phyloP scores from a whole-genome alignment of 805 yeast species.

The Candida stauntonica region DNA sequence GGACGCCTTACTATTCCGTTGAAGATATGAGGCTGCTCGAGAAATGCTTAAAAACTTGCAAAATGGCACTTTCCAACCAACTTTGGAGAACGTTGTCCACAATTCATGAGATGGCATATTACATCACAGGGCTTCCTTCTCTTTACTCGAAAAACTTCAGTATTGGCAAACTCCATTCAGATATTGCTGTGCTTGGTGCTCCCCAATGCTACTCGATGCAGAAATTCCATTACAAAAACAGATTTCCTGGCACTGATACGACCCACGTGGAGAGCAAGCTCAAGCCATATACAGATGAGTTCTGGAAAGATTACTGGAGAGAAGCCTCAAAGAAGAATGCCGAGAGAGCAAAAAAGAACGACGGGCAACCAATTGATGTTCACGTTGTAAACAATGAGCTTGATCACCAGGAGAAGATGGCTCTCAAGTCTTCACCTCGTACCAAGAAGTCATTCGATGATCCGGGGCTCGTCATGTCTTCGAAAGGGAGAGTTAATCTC shows the following conservation, averaged over 20 bases:
- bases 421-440: conserved; percentile 16
- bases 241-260: conserved; percentile 36
- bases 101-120: conserved; percentile 64
- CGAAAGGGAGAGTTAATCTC: conserved; percentile 10
- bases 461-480: conserved; percentile 6
- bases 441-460: conserved; percentile 12
- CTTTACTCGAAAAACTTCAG: conserved; percentile 39
- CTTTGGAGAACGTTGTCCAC: conserved; percentile 56
- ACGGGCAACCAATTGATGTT: conserved; percentile 31
- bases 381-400: conserved; percentile 18
- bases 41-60: conserved; percentile 42
- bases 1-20: conserved; percentile 28
- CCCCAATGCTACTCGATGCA: conserved; percentile 52
- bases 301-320: conserved; percentile 55
- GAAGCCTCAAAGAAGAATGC: conserved; percentile 34
- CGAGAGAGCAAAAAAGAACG: conserved; percentile 36
- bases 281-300: conserved; percentile 33
- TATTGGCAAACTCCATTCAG: conserved; percentile 34
- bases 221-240: conserved; percentile 47
- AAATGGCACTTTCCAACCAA: conserved; percentile 44
- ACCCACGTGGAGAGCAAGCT: conserved; percentile 30
- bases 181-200: conserved; percentile 48
- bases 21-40: conserved; percentile 40
- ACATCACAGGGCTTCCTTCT: conserved; percentile 41
- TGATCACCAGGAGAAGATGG: conserved; percentile 19